A percentile compares a stretch with the other conserved stretches of the same genome.
phyloP scores from a whole-genome alignment of 805 yeast species.

The Saturnispora galanensis region DNA sequence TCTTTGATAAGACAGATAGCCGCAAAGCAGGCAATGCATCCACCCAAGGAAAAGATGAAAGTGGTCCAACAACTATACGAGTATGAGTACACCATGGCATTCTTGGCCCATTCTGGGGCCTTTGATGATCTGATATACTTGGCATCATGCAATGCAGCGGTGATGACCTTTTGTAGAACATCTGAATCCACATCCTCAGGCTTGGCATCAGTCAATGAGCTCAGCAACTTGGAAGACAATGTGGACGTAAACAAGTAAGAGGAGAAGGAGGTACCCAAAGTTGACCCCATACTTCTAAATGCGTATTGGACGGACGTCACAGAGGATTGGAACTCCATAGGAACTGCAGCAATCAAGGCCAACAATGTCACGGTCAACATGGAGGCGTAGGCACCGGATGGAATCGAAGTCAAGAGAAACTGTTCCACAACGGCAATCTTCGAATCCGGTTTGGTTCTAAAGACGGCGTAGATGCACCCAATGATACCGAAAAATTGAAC shows the following conservation, averaged over 20 bases:
- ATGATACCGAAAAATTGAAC: conserved; percentile 34
- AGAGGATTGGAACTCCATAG: conserved; percentile 54
- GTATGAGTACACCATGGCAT: conserved; percentile 42
- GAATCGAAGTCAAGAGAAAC: conserved; percentile 34
- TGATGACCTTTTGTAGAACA: conserved; percentile 35
- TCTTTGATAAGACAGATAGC: conserved; percentile 44
- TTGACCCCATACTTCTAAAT: conserved; percentile 57
- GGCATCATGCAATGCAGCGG: conserved; percentile 45
- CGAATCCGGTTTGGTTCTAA: conserved; percentile 17
- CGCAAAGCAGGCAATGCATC: conserved; percentile 32
- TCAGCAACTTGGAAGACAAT: conserved; percentile 25
- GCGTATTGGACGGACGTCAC: conserved; percentile 60
- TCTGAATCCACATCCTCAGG: conserved; percentile 29
- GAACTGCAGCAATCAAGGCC: conserved; percentile 65
- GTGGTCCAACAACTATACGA: conserved; percentile 43
- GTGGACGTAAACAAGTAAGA: conserved; percentile 50
- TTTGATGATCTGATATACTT: conserved; percentile 34
- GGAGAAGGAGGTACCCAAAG: conserved; percentile 54
- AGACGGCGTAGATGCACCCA: conserved; percentile 29
- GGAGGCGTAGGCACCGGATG: conserved; percentile 48
- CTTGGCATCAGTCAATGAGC: conserved; percentile 25
- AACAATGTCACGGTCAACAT: conserved; percentile 57
- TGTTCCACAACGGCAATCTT: conserved; percentile 28
- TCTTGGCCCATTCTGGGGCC: conserved; percentile 45
- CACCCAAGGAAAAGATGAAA: conserved; percentile 34